A percentile compares a stretch with the other conserved stretches of the same genome.
phyloP scores from a whole-genome alignment of 2,329 filamentous ascomycete genomes.

The Colletotrichum abscissum region DNA sequence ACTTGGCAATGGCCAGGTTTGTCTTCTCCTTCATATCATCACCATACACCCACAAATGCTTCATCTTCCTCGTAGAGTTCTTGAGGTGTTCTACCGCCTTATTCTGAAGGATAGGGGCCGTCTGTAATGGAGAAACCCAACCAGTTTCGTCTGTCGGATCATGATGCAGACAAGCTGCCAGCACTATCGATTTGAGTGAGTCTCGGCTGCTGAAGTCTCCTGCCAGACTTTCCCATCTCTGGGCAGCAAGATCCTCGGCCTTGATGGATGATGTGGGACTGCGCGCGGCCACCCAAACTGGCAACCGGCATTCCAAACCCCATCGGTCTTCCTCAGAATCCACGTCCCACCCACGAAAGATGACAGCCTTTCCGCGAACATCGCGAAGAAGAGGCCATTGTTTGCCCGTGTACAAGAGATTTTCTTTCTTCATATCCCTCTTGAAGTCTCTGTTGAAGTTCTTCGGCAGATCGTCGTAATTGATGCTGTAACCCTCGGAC shows the following conservation, averaged over 20 bases:
- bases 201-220: not conserved
- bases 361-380: slow-evolving; percentile 8
- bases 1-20: slow-evolving; percentile 13
- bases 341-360: slow-evolving; percentile 1
- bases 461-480: not conserved
- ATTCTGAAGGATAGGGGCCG: not conserved
- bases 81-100: not conserved
- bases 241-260: not conserved
- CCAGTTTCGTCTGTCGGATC: not conserved
- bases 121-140: slow-evolving; percentile 2
- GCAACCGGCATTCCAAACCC: not conserved
- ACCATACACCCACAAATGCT: not conserved
- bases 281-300: not conserved
- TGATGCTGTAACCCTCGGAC: not conserved
- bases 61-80: not conserved
- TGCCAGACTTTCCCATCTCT: not conserved
- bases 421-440: not conserved
- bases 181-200: not conserved
- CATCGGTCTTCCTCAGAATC: not conserved
- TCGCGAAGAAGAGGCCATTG: not conserved
- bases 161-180: slow-evolving; percentile 1
- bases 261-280: not conserved
- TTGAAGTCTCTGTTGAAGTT: slow-evolving; percentile 2
- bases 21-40: slow-evolving; percentile 17
- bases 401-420: not conserved